Conservation (phyloP, 2,329 filamentous ascomycete genomes). For the Anthostomella pinea region DNA sequence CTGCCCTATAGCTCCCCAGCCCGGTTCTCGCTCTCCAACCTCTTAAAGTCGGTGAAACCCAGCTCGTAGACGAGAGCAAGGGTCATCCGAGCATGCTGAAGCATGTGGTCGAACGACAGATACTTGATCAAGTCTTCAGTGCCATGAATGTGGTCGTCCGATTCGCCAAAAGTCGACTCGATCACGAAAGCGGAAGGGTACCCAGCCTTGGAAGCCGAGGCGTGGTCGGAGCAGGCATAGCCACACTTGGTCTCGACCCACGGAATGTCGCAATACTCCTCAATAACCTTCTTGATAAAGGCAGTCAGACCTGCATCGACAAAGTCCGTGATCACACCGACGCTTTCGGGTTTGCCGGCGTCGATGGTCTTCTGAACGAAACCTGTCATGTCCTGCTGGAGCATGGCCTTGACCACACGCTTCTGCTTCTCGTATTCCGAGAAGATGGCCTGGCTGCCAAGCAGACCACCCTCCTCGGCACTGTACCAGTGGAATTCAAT, state of each 20-base stretch:
- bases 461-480: constrained; percentile 72
- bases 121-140: constrained; percentile 69
- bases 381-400: constrained; percentile 98
- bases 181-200: constrained; percentile 76
- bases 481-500: constrained; percentile 92
- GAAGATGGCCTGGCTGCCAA: constrained; percentile 81
- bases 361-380: constrained; percentile 81
- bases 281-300: constrained; percentile 89
- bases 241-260: constrained; percentile 86
- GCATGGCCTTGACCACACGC: constrained; percentile 87
- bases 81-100: constrained; percentile 83
- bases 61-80: constrained; percentile 82
- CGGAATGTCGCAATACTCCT: constrained; percentile 83
- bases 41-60: constrained; percentile 69
- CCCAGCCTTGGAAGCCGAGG: constrained; percentile 69
- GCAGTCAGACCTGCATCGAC: constrained; percentile 78
- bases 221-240: constrained; percentile 78
- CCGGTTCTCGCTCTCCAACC: constrained; percentile 32
- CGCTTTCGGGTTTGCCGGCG: constrained; percentile 76
- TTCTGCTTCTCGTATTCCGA: constrained; percentile 69
- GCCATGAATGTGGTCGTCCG: constrained; percentile 67
- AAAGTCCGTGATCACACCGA: constrained; percentile 90
- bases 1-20: constrained; percentile 36
- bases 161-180: constrained; percentile 66
- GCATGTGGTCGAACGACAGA: constrained; percentile 83